Conservation (phyloP, 148 eudicot genomes). For the Rhododendron ovatum region DNA sequence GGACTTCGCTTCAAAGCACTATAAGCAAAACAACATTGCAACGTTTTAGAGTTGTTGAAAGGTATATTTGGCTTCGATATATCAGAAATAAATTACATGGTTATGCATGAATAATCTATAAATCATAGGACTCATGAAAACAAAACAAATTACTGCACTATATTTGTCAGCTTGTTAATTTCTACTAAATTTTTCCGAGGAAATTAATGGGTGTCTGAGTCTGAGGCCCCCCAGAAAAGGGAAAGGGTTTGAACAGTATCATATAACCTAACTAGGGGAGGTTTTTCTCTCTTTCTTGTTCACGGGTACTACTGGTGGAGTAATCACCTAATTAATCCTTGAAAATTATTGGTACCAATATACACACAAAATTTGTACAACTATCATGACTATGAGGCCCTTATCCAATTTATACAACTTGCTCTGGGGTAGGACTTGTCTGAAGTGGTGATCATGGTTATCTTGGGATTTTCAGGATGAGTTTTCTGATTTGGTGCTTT, state of each 20-base stretch:
- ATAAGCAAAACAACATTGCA: not conserved
- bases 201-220: not conserved
- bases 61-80: not conserved
- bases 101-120: too few species aligned
- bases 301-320: not conserved
- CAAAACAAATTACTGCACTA: not conserved
- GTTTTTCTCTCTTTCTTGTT: not conserved
- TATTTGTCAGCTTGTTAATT: too few species aligned
- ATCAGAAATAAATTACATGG: not conserved
- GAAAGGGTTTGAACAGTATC: not conserved
- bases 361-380: not conserved
- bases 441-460: too few species aligned
- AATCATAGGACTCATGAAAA: not conserved
- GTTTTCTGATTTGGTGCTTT: too few species aligned
- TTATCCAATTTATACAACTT: too few species aligned
- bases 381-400: not conserved
- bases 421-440: too few species aligned
- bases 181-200: too few species aligned
- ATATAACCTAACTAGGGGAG: not conserved
- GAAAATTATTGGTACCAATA: not conserved
- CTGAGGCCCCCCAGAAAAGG: not conserved
- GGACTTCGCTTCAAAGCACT: not conserved
- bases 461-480: too few species aligned
- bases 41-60: not conserved
- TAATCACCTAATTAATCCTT: not conserved